These are phyloP conservation scores for Phytophthora pseudosyringae DNA, from an alignment of 352 stramenopile genomes.

Conservation along the genomic window DNA sequence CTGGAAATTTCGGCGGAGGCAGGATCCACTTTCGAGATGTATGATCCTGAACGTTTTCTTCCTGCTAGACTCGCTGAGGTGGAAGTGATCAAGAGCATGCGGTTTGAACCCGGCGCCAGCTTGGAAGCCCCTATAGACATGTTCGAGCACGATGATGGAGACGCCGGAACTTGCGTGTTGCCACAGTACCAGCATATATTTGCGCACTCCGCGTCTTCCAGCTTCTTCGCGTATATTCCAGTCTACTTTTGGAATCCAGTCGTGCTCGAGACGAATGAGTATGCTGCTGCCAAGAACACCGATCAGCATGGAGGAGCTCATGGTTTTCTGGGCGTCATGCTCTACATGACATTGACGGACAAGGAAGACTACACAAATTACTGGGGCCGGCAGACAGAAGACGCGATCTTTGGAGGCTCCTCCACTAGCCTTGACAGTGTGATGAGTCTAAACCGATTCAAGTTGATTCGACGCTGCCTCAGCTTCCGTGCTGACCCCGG, in stretches of 20 bases:
- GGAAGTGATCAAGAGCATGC: slow-evolving; percentile 1
- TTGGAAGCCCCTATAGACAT: slow-evolving; percentile 8
- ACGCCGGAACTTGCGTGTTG: background rate
- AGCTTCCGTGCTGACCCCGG: too few species aligned
- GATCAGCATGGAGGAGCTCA: slow-evolving; percentile 19
- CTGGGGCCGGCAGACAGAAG: slow-evolving; percentile 22
- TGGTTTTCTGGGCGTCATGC: slow-evolving; percentile 14
- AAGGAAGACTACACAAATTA: slow-evolving; percentile 11
- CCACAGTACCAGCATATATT: slow-evolving; percentile 9
- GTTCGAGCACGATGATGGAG: slow-evolving; percentile 4
- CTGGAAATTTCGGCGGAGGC: slow-evolving; percentile 5
- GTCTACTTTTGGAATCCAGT: slow-evolving; percentile 12
- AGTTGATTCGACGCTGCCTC: slow-evolving; percentile 17
- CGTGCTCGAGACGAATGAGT: slow-evolving; percentile 9
- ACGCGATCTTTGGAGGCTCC: slow-evolving; percentile 4
- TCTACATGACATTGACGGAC: slow-evolving; percentile 20
- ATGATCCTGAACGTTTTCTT: slow-evolving; percentile 4
- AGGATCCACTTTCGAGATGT: slow-evolving; percentile 2
- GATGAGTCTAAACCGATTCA: slow-evolving; percentile 16
- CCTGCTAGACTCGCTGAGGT: slow-evolving; percentile 19
- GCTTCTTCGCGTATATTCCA: slow-evolving; percentile 10
- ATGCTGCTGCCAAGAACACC: slow-evolving; percentile 4
- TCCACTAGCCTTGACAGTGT: slow-evolving; percentile 11
- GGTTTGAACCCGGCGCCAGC: slow-evolving; percentile 4
- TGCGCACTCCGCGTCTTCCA: slow-evolving; percentile 8